Evolutionary conservation across 306 rosid species (phyloP), one percentile per base, ranked within the genome.

Genomic region (Corylus heterophylla): DNA sequence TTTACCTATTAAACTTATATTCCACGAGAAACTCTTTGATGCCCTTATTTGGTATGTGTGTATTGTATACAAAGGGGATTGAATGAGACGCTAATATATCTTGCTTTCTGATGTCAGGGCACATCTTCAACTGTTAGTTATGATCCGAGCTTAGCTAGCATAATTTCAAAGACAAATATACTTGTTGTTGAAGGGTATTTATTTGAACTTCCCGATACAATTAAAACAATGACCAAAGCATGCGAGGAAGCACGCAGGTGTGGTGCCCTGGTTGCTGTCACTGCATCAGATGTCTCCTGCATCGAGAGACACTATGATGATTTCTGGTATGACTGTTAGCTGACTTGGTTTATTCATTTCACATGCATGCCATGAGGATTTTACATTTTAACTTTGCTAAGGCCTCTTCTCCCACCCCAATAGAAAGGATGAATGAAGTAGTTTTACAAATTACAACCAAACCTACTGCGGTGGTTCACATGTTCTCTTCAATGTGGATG

Each of bases 201-300:
- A 67, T 95, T 95, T 79, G 99, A 92, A 86, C 86, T 95, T 77
- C 93, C 94, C 18, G 98, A 91, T 71, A 93, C 99, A 55, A 89
- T 95, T 68, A 90, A 85, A 79, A 78, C 96, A 49, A 91, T 95
- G 52, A 79, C 80, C 16, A 81, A 83, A 80, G 97, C 97, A 37
- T 94, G 98, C 20, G 88, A 86, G 74, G 87, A 86, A 89, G 99
- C 99, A 50, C 92, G 88, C 78, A 85, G 83, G 58, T 81, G 78
- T 14, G 97, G 98, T 78, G 91, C 96, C 74, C 82, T 93, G 75
- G 96, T 95, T 76, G 99, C 99, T 63, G 79, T 95, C 76, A 95
- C 98, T 64, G 98, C 98, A 66, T 95, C 99, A 35, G 98, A 95
- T 67, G 91, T 91, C 80, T 89, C 99, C 54, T 95, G 99, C 91